Conservation (phyloP, 83 land plant species). For the Thuja plicata region DNA sequence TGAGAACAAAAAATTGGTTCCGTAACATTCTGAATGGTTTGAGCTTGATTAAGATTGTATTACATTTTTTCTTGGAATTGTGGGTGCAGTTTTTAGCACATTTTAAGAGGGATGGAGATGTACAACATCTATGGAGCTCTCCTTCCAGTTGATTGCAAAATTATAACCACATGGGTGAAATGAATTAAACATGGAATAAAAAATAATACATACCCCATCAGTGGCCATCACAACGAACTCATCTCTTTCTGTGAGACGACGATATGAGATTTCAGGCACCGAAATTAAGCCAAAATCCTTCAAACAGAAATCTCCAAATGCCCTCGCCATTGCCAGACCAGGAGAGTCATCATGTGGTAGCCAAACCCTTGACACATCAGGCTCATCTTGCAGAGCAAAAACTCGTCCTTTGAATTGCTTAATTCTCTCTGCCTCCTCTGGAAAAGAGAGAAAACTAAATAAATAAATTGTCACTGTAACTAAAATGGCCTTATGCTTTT, state of each 20-base stretch:
- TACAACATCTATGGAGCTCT: background rate
- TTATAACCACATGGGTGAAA: background rate
- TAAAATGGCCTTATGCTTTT: background rate
- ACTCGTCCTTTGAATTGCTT: conserved; percentile 51
- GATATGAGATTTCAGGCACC: conserved; percentile 41
- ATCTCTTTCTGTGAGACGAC: conserved; percentile 34
- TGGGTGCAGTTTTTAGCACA: background rate
- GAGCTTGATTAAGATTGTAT: background rate
- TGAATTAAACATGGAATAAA: background rate
- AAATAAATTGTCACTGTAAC: too few relatives aligned
- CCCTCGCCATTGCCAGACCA: conserved; percentile 67
- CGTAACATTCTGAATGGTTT: too few relatives aligned
- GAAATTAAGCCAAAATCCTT: conserved; percentile 55
- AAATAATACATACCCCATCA: conserved; percentile 42
- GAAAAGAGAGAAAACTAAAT: background rate
- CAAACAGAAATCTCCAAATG: conserved; percentile 60
- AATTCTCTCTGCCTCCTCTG: conserved; percentile 60
- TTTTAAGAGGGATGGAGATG: background rate
- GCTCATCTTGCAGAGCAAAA: conserved; percentile 40
- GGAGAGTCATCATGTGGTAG: conserved; percentile 47
- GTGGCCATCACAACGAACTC: conserved; percentile 57
- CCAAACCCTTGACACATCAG: conserved; percentile 58
- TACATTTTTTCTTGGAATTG: background rate
- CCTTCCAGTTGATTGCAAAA: background rate
- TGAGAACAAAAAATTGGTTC: too few relatives aligned